Base-by-base conservation (phyloP, 177 flowering plant genomes). In the Vitis hybrid region DNA sequence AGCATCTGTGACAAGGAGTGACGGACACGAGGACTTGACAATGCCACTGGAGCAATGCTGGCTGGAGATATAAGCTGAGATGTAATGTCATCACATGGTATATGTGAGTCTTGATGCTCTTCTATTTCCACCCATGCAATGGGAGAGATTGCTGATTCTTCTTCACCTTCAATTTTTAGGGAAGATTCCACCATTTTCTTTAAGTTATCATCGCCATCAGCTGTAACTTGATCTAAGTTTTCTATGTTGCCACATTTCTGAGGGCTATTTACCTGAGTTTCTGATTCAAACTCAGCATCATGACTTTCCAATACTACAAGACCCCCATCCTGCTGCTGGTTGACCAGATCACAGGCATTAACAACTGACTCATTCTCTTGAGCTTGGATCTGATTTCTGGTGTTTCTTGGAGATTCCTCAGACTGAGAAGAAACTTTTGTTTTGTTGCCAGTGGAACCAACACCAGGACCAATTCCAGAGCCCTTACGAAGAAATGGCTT, bases 1-100 rank as follows among this genome's bases (percentile, higher is more conserved):
- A 94, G 80, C 98, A 94, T 92, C 77, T 94, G 96, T 21, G 98
- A 94, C 20, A 94, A 78, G 71, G 98, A 92, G 68, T 89, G 94
- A 55, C 96, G 97, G 66, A 89, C 82, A 35, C 89, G 87, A 24
- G 91, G 86, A 76, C 86, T 88, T 71, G 90, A 73, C 14, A 55
- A 59, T 73, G 73, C 70, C 55, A 70, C 70, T 14, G 86, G 79
- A 24, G 69, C 84, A 71, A 64, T 70, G 81, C 57, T 62, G 50
- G 69, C 74, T n/a, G 81, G 77, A 49, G 73, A 73, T 66, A 72
- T 68, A 72, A 61, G 75, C 71, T 84, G 76, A 62, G 80, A 63
- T 48, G 72, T 53, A 64, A 67, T 65, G 61, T 69, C 76, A 41
- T 73, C 73, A 70, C 30, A 61, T 13, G 76, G 69, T 52, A 69